Conservation (phyloP, 768 basidiomycete species). For the Gelatoporia subvermispora region DNA sequence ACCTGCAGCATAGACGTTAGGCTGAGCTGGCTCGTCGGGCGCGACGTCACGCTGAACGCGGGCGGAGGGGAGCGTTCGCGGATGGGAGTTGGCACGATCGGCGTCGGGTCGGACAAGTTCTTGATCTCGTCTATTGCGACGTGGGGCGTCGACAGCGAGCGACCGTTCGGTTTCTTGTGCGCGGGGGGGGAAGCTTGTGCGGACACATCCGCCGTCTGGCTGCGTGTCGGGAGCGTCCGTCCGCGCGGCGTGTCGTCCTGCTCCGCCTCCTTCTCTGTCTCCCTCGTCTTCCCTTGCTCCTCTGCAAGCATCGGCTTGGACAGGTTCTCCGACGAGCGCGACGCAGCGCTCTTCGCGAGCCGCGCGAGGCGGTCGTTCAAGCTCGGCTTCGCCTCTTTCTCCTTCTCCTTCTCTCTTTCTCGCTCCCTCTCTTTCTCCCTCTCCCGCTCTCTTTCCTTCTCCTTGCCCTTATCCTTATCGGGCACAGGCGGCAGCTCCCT, state of each 20-base stretch:
- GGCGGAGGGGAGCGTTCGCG: constrained; percentile 27
- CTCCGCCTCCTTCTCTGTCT: constrained; percentile 4
- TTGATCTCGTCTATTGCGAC: constrained; percentile 22
- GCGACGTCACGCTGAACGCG: constrained; percentile 31
- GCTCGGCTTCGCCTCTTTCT: constrained; percentile 18
- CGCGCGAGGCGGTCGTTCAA: constrained; percentile 22
- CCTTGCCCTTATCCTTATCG: constrained; percentile 6
- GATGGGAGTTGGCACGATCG: constrained; percentile 28
- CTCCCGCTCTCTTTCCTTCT: constrained; percentile 7
- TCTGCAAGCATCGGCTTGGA: constrained; percentile 1
- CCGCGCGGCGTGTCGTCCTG: constrained; percentile 9
- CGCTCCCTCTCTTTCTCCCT: constrained; percentile 2
- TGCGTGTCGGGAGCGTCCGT: constrained; percentile 17
- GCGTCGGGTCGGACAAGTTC: constrained; percentile 18
- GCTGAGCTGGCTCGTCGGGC: constrained; percentile 25
- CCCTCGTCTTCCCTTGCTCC: constrained; percentile 4
- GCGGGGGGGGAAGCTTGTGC: background rate
- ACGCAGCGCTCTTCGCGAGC: constrained; percentile 16
- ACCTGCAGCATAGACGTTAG: constrained; percentile 7
- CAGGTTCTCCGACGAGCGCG: constrained; percentile 3
- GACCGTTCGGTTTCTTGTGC: constrained; percentile 11
- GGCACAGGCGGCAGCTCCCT: constrained; percentile 10
- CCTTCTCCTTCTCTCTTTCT: constrained; percentile 10
- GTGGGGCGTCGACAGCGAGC: constrained; percentile 21
- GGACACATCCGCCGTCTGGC: constrained; percentile 19